These are phyloP conservation scores for Melanopsichium pennsylvanicum DNA, from an alignment of 1,284 basidiomycete species.

Conservation along the genomic window DNA sequence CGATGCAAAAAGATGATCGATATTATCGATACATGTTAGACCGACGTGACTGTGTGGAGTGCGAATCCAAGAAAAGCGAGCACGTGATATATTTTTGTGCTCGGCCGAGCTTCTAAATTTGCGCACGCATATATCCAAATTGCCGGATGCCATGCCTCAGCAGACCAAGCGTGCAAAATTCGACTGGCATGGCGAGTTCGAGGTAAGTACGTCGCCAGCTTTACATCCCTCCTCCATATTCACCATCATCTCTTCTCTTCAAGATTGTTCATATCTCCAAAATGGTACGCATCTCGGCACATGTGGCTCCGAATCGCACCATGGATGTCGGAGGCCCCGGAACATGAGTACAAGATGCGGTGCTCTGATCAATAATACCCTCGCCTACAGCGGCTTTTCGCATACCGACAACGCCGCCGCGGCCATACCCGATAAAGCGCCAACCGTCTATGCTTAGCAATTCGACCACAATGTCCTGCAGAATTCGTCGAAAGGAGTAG, in stretches of 20 bases:
- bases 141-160: too few relatives aligned
- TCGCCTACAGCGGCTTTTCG: slow-evolving; percentile 20
- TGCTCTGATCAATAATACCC: slow-evolving; percentile 6
- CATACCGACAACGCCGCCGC: slow-evolving; percentile 24
- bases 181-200: not conserved
- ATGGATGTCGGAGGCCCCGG: slow-evolving; percentile 2
- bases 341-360: slow-evolving; percentile 24
- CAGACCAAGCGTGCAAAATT: too few relatives aligned
- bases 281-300: slow-evolving; percentile 55
- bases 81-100: too few relatives aligned
- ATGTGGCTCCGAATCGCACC: slow-evolving; percentile 14
- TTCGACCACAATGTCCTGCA: too few relatives aligned
- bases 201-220: not conserved
- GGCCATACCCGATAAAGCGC: slow-evolving; percentile 25
- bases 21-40: too few relatives aligned
- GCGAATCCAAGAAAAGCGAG: too few relatives aligned
- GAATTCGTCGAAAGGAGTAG: slow-evolving; percentile 20
- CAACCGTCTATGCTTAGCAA: too few relatives aligned
- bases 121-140: too few relatives aligned
- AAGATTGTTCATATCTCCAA: slow-evolving; percentile 46
- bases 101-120: too few relatives aligned
- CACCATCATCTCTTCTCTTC: slow-evolving; percentile 35
- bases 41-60: too few relatives aligned
- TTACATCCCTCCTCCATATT: not conserved
- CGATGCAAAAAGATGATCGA: too few relatives aligned